A percentile compares a stretch with the other conserved stretches of the same genome.
phyloP scores from a whole-genome alignment of 768 basidiomycete species.

The Hortiboletus campestris region DNA sequence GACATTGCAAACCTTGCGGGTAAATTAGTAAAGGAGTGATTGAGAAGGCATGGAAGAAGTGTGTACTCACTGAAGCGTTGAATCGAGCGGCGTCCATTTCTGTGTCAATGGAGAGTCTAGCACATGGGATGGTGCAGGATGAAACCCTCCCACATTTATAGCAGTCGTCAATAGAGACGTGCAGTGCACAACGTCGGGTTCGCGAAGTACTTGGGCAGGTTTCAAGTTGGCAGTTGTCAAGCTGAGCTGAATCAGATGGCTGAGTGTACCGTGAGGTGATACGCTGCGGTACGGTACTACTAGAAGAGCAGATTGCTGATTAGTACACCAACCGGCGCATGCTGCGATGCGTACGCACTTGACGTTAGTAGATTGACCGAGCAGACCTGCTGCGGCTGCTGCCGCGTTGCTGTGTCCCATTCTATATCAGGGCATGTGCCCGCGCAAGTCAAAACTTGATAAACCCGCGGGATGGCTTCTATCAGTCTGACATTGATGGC shows the following conservation, averaged over 20 bases:
- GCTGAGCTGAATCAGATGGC: too few species aligned
- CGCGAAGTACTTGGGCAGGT: neutral
- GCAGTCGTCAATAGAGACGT: too few species aligned
- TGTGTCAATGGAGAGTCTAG: neutral
- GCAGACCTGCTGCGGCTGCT: neutral
- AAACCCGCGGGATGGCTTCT: neutral
- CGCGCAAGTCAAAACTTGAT: neutral
- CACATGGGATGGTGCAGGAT: neutral
- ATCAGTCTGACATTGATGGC: neutral
- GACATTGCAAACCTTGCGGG: slow-evolving; percentile 61
- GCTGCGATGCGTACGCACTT: neutral
- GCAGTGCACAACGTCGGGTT: neutral
- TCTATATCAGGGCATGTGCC: neutral
- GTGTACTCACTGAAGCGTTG: slow-evolving; percentile 16
- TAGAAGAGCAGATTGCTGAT: too few species aligned
- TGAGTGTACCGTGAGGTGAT: too few species aligned
- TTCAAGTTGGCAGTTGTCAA: neutral
- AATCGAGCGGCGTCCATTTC: slow-evolving; percentile 19
- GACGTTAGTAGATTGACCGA: neutral
- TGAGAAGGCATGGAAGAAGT: neutral
- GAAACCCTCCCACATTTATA: slow-evolving; percentile 1
- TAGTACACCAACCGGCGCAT: neutral
- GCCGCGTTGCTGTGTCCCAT: too few species aligned
- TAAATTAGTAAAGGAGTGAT: neutral
- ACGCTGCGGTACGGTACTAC: neutral